Percentiles rank a stretch among this genome's conserved stretches.
Evolutionary conservation across 805 yeast genomes (phyloP).

Genomic region (Sugiyamaella boreocaroliniensis): DNA sequence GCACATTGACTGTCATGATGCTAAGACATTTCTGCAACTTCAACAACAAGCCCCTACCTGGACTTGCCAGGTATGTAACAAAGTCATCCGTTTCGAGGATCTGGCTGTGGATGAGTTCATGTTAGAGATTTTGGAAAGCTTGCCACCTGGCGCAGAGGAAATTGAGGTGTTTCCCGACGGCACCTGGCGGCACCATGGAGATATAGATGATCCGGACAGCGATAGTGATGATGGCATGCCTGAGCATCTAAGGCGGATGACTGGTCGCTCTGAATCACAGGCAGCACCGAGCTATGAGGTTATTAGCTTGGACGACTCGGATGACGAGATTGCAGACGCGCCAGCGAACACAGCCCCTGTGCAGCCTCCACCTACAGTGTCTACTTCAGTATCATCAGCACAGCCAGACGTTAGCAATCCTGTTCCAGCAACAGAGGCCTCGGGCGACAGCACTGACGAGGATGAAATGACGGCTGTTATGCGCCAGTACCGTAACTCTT

Average conservation of each 20-base stretch:
- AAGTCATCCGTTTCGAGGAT: constrained; percentile 44
- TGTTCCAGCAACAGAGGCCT: not conserved
- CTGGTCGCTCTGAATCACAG: not conserved
- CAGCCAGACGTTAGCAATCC: not conserved
- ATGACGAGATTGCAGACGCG: constrained; percentile 3
- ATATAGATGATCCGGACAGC: constrained; percentile 1
- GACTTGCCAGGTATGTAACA: constrained; percentile 80
- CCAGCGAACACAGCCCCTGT: not conserved
- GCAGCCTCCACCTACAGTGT: not conserved
- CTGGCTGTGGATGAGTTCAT: constrained; percentile 72
- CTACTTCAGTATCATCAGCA: not conserved
- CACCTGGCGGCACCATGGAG: constrained; percentile 42
- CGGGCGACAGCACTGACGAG: not conserved
- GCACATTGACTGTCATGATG: constrained; percentile 89
- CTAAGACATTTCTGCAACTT: constrained; percentile 58
- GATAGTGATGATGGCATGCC: constrained; percentile 6
- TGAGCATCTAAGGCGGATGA: not conserved
- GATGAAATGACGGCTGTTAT: not conserved
- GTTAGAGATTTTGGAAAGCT: constrained; percentile 48
- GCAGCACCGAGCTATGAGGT: constrained; percentile 2
- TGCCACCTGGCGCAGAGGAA: constrained; percentile 51
- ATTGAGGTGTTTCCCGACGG: constrained; percentile 70
- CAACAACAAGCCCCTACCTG: constrained; percentile 80
- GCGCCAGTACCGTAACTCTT: not conserved
- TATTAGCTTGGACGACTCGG: constrained; percentile 8